Evolutionary conservation across 192 early-diverging fungal species (phyloP).

Genomic region (Rhizophlyctis rosea): DNA sequence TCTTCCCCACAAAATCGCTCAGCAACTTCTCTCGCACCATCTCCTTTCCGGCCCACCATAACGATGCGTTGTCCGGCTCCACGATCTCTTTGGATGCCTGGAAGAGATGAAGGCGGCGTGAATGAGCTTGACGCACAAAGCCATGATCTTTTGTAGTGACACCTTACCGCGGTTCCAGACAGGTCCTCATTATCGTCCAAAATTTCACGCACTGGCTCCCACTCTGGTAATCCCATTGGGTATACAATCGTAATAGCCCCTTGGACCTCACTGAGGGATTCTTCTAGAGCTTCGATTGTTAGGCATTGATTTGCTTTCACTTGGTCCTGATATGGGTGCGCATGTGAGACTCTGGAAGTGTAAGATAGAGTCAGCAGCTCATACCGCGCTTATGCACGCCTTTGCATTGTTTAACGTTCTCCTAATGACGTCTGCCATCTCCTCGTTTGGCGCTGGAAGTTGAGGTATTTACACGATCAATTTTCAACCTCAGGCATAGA

Average conservation of each 20-base stretch:
- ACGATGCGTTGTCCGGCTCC: constrained; percentile 27
- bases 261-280: constrained; percentile 37
- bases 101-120: not conserved
- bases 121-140: not conserved
- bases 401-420: constrained; percentile 42
- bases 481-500: not conserved
- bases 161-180: constrained; percentile 41
- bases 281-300: constrained; percentile 28
- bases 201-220: constrained; percentile 48
- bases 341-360: not conserved
- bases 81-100: constrained; percentile 49
- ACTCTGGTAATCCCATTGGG: constrained; percentile 55
- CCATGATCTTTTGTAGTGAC: not conserved
- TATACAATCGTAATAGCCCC: constrained; percentile 54
- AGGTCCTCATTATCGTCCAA: constrained; percentile 56
- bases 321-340: constrained; percentile 26
- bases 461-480: not conserved
- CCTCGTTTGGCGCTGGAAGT: constrained; percentile 36
- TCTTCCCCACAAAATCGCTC: constrained; percentile 53
- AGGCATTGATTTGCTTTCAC: constrained; percentile 37
- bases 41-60: constrained; percentile 66
- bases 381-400: constrained; percentile 26
- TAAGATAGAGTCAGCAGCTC: not conserved
- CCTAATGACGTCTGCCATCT: constrained; percentile 37
- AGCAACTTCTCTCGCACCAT: constrained; percentile 44